Conservation (phyloP, 2,329 filamentous ascomycete species). For the Penicillium sclerotiorum region DNA sequence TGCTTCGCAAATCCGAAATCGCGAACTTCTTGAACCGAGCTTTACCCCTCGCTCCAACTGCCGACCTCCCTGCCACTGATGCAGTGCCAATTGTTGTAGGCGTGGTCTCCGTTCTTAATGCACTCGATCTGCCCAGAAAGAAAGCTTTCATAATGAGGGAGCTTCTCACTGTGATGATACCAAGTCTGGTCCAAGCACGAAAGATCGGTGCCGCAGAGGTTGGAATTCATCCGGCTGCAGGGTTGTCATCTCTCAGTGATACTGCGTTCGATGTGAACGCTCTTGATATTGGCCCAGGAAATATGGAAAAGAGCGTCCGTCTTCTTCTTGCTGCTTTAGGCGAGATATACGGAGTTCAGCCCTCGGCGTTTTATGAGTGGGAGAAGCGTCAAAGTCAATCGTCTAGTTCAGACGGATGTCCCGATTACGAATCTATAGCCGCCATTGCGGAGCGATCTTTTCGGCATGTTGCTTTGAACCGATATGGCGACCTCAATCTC, state of each 20-base stretch:
- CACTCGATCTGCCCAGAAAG: slow-evolving; percentile 80
- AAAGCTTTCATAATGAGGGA: slow-evolving; percentile 89
- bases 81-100: slow-evolving; percentile 79
- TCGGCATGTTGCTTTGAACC: slow-evolving; percentile 47
- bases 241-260: slow-evolving; percentile 70
- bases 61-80: slow-evolving; percentile 72
- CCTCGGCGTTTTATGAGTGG: slow-evolving; percentile 37
- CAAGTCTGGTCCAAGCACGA: slow-evolving; percentile 83
- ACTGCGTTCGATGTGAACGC: slow-evolving; percentile 50
- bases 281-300: slow-evolving; percentile 43
- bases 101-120: slow-evolving; percentile 81
- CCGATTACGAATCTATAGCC: slow-evolving; percentile 39
- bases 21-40: slow-evolving; percentile 67
- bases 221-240: slow-evolving; percentile 90
- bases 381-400: slow-evolving; percentile 32
- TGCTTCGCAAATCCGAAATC: slow-evolving; percentile 65
- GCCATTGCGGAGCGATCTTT: slow-evolving; percentile 50
- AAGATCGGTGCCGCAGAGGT: slow-evolving; percentile 94
- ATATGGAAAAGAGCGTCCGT: slow-evolving; percentile 47
- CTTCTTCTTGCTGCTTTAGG: slow-evolving; percentile 41
- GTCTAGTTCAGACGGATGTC: slow-evolving; percentile 18
- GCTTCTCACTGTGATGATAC: slow-evolving; percentile 78
- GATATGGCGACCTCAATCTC: slow-evolving; percentile 75
- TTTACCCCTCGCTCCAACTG: slow-evolving; percentile 63
- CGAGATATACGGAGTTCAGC: slow-evolving; percentile 45